A percentile compares a stretch with the other conserved stretches of the same genome.
phyloP scores from a whole-genome alignment of 768 basidiomycete genomes.

The Podaxis sp. region DNA sequence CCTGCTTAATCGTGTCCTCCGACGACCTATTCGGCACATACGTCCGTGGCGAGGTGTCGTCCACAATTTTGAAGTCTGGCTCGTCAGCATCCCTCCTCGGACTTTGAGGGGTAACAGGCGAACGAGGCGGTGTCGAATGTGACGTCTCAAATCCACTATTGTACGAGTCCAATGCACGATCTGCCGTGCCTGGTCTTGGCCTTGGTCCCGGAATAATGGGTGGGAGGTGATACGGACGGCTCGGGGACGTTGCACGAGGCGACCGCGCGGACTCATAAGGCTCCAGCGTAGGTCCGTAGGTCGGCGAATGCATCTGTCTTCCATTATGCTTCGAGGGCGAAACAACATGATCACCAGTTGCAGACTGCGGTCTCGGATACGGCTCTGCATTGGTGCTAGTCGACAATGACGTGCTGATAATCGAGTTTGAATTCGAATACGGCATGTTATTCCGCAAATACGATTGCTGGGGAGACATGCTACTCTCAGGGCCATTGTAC shows the following conservation, averaged over 20 bases:
- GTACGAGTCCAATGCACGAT: conserved; percentile 31
- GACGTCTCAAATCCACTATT: conserved; percentile 44
- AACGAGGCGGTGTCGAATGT: conserved; percentile 55
- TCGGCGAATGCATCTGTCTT: conserved; percentile 37
- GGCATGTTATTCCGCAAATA: conserved; percentile 18
- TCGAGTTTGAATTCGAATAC: conserved; percentile 15
- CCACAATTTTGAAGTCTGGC: conserved; percentile 16
- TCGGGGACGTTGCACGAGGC: conserved; percentile 40
- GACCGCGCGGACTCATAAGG: conserved; percentile 38
- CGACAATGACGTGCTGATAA: not conserved
- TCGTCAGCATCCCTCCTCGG: conserved; percentile 26
- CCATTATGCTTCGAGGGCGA: conserved; percentile 37
- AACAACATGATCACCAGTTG: conserved; percentile 45
- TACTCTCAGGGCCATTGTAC: conserved; percentile 14
- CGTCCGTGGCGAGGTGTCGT: conserved; percentile 23
- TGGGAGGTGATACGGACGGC: conserved; percentile 29
- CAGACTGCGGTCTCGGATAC: conserved; percentile 63
- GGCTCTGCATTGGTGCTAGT: conserved; percentile 40
- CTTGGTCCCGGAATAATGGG: conserved; percentile 29
- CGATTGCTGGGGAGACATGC: conserved; percentile 13
- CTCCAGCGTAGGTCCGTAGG: conserved; percentile 33
- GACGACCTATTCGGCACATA: conserved; percentile 20
- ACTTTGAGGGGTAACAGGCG: conserved; percentile 56
- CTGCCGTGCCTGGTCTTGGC: conserved; percentile 31
- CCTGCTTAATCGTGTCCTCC: conserved; percentile 31